These are phyloP conservation scores for Aethionema arabicum DNA, from an alignment of 345 rosid genomes.

Conservation along the genomic window DNA sequence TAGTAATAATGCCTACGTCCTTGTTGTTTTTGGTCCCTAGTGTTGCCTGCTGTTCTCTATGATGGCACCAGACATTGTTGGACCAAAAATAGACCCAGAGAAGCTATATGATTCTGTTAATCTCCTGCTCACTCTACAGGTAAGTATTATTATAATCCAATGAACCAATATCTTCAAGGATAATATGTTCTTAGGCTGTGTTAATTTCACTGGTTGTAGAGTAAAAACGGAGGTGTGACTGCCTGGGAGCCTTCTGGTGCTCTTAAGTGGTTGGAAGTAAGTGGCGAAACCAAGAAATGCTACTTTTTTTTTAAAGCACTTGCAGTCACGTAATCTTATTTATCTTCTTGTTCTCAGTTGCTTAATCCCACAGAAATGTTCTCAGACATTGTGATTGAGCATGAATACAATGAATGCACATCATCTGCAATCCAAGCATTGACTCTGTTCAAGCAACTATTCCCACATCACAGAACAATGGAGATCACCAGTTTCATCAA, in stretches of 20 bases:
- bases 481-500: slow-evolving; percentile 46
- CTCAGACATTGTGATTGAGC: slow-evolving; percentile 44
- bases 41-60: slow-evolving; percentile 49
- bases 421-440: slow-evolving; percentile 50
- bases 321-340: not conserved
- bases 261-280: slow-evolving; percentile 54
- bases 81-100: slow-evolving; percentile 46
- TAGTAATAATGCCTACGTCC: slow-evolving; percentile 4
- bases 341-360: slow-evolving; percentile 26
- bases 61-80: slow-evolving; percentile 53
- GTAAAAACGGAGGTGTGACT: slow-evolving; percentile 54
- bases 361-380: slow-evolving; percentile 54
- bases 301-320: not conserved
- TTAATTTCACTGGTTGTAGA: slow-evolving; percentile 36
- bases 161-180: not conserved
- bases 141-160: slow-evolving; percentile 3
- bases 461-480: slow-evolving; percentile 39
- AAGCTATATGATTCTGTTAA: slow-evolving; percentile 53
- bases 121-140: slow-evolving; percentile 52
- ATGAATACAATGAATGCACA: slow-evolving; percentile 52
- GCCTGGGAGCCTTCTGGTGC: slow-evolving; percentile 64
- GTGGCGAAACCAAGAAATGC: not conserved
- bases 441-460: slow-evolving; percentile 41
- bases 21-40: slow-evolving; percentile 23
- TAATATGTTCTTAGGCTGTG: not conserved